Base-by-base conservation (phyloP, 2,329 filamentous ascomycete species). In the Cordyceps javanica region DNA sequence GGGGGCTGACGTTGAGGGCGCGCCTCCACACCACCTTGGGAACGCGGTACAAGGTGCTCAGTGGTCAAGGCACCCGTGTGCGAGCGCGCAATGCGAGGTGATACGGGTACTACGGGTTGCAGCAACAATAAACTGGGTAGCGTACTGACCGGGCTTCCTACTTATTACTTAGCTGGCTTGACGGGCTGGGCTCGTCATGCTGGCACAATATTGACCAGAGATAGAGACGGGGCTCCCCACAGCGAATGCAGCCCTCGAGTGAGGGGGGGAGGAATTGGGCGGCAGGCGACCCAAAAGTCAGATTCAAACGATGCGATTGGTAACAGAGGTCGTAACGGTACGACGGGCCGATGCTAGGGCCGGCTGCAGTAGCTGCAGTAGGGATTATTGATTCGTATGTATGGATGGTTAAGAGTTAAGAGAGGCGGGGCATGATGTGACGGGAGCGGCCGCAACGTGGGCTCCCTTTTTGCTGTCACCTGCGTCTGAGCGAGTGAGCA, bases 291-390 rank as follows among this genome's bases (percentile, higher is more conserved):
- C 54, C 36, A 30, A 42, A 14, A 49, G 44, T 30, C 53, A 48
- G 53, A 56, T 56, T 49, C 13, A 41, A 42, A 23, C 32, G 54
- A 41, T 50, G 10, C 44, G 42, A 56, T 48, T 55, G 53, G 53
- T 21, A 55, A 39, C 32, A 34, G 16, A 23, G 45, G 34, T 44
- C 32, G 36, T 19, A 42, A 49, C 54, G 54, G 54, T 50, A 50
- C 26, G 44, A 32, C 54, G 54, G 54, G 54, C 54, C 54, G 54
- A 42, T 42, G 54, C 45, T 56, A 56, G 54, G 45, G 41, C 30
- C 36, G 25, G 36, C 54, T 42, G 36, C 42, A 49, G 54, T 49
- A 34, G 36, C 10, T 21, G 39, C 39, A 13, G 19, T 41, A 13
- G n/a, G 45, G 28, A 32, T 23, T 21, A 4, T 13, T 36, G 34